Evolutionary conservation across 768 basidiomycete species (phyloP), one percentile per base, ranked within the genome.

Genomic region (Amanita muscaria): DNA sequence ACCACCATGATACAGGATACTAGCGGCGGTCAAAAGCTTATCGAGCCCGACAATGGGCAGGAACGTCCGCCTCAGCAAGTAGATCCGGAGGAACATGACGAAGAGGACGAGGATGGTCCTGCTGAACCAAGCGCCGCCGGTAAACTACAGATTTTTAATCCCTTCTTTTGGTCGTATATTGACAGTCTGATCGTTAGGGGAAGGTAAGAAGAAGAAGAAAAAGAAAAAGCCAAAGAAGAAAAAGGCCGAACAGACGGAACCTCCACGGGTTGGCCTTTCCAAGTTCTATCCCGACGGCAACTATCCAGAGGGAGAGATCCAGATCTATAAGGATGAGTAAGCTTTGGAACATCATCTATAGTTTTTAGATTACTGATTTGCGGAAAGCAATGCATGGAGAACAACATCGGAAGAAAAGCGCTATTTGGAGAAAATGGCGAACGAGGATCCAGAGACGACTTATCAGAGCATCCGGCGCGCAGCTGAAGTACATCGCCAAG

Each of bases 401-500:
- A 83, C 77, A 8, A 91, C 91, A 2, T 91, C 88, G 0, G 91
- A 91, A 53, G 96, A 99, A 64, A 86, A 80, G 58, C 80, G 86
- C 23, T 79, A 88, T 54, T 62, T 76, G n/a, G 96, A 99, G 59
- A 76, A 76, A 47, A 64, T 84, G 51, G 73, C 74, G 3, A 77
- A 81, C 58, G 80, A 84, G 55, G 89, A 96, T 61, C 85, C 88
- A 2, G 79, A 86, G 49, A 68, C 73, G 32, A 94, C 88, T 0
- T 99, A 98, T 64, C 76, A 88, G 53, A 79, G 75, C 59, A 93
- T 99, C 58, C 80, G 96, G 41, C 78, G 83, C 48, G 96, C 83
- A 31, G 87, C 88, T n/a, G 93, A 98, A 64, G 92, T 94, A 9
- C 96, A 99, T 61, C 77, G 96, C 36, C 86, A 88, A 59, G 94